A percentile compares a stretch with the other conserved stretches of the same genome.
Evolutionary conservation across 371 early-diverging fungal genomes (phyloP).

Genomic region (Rhizopus delemar): DNA sequence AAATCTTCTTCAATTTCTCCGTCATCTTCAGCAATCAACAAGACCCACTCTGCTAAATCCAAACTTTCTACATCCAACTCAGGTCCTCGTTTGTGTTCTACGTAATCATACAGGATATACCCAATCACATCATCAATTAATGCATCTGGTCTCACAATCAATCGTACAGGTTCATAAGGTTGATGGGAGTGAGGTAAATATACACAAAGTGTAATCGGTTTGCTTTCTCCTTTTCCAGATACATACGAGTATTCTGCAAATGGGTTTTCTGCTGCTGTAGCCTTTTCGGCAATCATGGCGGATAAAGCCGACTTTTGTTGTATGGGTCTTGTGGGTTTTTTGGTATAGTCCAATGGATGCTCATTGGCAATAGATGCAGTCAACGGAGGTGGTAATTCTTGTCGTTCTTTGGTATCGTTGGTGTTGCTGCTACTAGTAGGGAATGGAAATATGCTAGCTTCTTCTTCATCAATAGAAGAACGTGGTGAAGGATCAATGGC

Average conservation of each 20-base stretch:
- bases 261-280: constrained; percentile 68
- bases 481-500: constrained; percentile 47
- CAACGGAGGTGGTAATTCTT: neutral
- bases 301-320: constrained; percentile 57
- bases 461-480: constrained; percentile 29
- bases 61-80: constrained; percentile 61
- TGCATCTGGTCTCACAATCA: constrained; percentile 81
- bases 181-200: constrained; percentile 60
- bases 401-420: neutral
- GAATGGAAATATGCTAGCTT: constrained; percentile 2
- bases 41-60: constrained; percentile 78
- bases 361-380: neutral
- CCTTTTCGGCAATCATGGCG: constrained; percentile 63
- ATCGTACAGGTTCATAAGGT: constrained; percentile 59
- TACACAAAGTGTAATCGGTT: constrained; percentile 64
- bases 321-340: constrained; percentile 5
- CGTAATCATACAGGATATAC: constrained; percentile 79
- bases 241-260: constrained; percentile 71
- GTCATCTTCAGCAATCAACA: constrained; percentile 93
- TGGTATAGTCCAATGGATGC: constrained; percentile 23
- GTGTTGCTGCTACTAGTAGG: neutral
- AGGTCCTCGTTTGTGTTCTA: constrained; percentile 68
- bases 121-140: constrained; percentile 93
- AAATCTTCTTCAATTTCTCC: constrained; percentile 95
- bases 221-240: constrained; percentile 62